Base-by-base conservation (phyloP, 2,329 filamentous ascomycete species). In the Xylariaceae sp. region DNA sequence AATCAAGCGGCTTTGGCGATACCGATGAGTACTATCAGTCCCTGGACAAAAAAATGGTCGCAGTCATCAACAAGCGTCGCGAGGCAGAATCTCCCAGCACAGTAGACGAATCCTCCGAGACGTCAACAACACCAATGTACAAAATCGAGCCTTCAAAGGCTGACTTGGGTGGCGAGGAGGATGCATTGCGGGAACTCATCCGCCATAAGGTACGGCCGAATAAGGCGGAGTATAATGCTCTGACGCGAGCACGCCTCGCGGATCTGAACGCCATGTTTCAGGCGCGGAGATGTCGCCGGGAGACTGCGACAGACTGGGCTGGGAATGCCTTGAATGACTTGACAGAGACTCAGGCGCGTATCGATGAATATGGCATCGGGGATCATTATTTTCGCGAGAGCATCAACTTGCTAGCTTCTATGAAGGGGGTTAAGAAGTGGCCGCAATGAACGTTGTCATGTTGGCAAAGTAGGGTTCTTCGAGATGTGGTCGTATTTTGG, bases 311-410 rank as follows among this genome's bases (percentile, higher is more conserved):
- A 4, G 36, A 43, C 22, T 50, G 51, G 47, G 44, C 39, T 10
- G 50, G 50, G 11, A 49, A 53, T 40, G 44, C 47, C 14, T 14
- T 53, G 35, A 52, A 49, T 33, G 50, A 49, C 39, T 27, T 49
- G 14, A 22, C 42, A 32, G 50, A 49, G 46, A 44, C 47, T 5
- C 33, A 30, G 2, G 43, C n/a, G 5, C 44, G 44, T 27, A 53
- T 53, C 27, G 47, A 39, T 11, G n/a, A 39, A 22, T 49, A 49
- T 39, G 41, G 47, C 12, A 44, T 47, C 38, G 44, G 36, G 1
- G 11, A 11, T 3, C 35, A 45, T 22, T 53, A 43, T 27, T 47
- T 47, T 36, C 36, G 18, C 15, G 35, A 44, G 36, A 47, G 47
- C 12, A 47, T 36, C 17, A 33, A 31, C 15, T 33, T 14, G 33